phyloP scores from a whole-genome alignment of 345 rosid genomes.

The sweet orange (Citrus sinensis) region DVS_A1.0 CM039166.1:475001-475500 shows the following conservation, averaged over 20 bases:
- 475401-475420: slow-evolving; percentile 46
- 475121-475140: slow-evolving; percentile 33
- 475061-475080: slow-evolving; percentile 45
- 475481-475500: slow-evolving; percentile 41
- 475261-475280: slow-evolving; percentile 41
- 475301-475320: slow-evolving; percentile 37
- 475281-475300: slow-evolving; percentile 37
- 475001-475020: slow-evolving; percentile 44
- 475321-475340: slow-evolving; percentile 43
- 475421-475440: slow-evolving; percentile 45
- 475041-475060: slow-evolving; percentile 40
- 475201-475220: slow-evolving; percentile 32
- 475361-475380: slow-evolving; percentile 32
- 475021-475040: slow-evolving; percentile 41
- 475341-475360: neutral
- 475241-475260: slow-evolving; percentile 42
- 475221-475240: slow-evolving; percentile 33
- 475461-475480: slow-evolving; percentile 44
- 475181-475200: slow-evolving; percentile 37
- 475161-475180: slow-evolving; percentile 37
- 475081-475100: slow-evolving; percentile 38
- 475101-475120: slow-evolving; percentile 33
- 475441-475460: slow-evolving; percentile 47
- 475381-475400: slow-evolving; percentile 38
- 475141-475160: slow-evolving; percentile 35